Percentiles rank a stretch among this genome's conserved stretches.
Evolutionary conservation across 345 rosid species (phyloP).

Genomic region (Leavenworthia alabamica): DNA sequence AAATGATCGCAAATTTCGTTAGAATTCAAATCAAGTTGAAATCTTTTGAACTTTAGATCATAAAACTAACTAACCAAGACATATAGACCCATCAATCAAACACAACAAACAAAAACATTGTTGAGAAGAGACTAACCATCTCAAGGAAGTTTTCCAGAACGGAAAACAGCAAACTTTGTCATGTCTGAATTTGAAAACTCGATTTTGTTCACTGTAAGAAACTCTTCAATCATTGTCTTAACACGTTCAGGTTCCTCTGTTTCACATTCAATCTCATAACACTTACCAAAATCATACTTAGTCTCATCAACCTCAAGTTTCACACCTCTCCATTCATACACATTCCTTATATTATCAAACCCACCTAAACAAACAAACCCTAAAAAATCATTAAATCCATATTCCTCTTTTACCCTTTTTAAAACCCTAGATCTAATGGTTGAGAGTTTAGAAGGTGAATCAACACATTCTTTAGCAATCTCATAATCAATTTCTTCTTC

Average conservation of each 20-base stretch:
- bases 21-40: no score
- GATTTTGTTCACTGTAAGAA: conserved; percentile 50
- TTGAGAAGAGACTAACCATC: conserved; percentile 15
- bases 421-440: conserved; percentile 49
- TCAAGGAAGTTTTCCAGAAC: conserved; percentile 61
- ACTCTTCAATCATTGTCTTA: conserved; percentile 54
- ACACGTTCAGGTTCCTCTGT: conserved; percentile 59
- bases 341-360: conserved; percentile 65
- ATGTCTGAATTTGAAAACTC: conserved; percentile 49
- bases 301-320: conserved; percentile 87
- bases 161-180: conserved; percentile 75
- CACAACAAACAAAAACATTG: background rate
- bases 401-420: conserved; percentile 62
- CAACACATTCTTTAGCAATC: conserved; percentile 41
- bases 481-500: conserved; percentile 61
- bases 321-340: conserved; percentile 61
- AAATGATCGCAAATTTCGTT: no score
- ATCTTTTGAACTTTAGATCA: no score
- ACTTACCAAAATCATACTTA: conserved; percentile 54
- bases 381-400: conserved; percentile 40
- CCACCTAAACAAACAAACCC: conserved; percentile 74
- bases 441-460: conserved; percentile 39
- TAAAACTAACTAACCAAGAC: no score
- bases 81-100: no score
- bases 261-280: conserved; percentile 83